Percentiles rank a stretch among this genome's conserved stretches.
Conservation (phyloP, 768 basidiomycete species). For the Suillus sp. region DNA sequence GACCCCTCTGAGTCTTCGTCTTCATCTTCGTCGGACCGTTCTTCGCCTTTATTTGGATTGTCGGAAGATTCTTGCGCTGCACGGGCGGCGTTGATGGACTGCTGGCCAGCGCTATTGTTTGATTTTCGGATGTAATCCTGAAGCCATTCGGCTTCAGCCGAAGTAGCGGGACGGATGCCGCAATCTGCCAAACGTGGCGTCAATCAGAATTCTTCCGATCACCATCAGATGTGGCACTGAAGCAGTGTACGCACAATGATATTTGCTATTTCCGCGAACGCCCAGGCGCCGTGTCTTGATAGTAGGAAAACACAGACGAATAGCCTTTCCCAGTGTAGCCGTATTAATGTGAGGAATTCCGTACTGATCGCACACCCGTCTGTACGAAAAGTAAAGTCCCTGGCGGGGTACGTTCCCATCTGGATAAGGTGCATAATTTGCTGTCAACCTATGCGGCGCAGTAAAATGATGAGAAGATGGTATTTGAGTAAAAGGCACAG, state of each 20-base stretch:
- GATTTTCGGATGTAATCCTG: constrained; percentile 92
- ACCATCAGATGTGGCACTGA: constrained; percentile 35
- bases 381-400: constrained; percentile 92
- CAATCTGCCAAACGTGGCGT: constrained; percentile 60
- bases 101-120: constrained; percentile 81
- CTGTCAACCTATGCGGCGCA: constrained; percentile 67
- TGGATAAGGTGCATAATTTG: constrained; percentile 88
- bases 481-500: constrained; percentile 20
- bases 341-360: constrained; percentile 95
- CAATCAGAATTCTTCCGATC: constrained; percentile 35
- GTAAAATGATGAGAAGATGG: constrained; percentile 21
- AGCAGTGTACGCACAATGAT: constrained; percentile 72
- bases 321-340: constrained; percentile 93
- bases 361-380: constrained; percentile 88
- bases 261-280: constrained; percentile 93
- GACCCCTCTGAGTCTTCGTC: constrained; percentile 84
- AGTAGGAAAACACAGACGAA: constrained; percentile 88
- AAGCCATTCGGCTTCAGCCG: constrained; percentile 88
- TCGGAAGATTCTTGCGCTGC: constrained; percentile 73
- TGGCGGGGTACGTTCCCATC: constrained; percentile 94
- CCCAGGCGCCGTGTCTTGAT: constrained; percentile 95
- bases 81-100: constrained; percentile 74
- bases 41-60: constrained; percentile 58
- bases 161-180: constrained; percentile 89
- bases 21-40: constrained; percentile 80